Base-by-base conservation (phyloP, 306 rosid species). In the Trichosanthes truncata region DNA sequence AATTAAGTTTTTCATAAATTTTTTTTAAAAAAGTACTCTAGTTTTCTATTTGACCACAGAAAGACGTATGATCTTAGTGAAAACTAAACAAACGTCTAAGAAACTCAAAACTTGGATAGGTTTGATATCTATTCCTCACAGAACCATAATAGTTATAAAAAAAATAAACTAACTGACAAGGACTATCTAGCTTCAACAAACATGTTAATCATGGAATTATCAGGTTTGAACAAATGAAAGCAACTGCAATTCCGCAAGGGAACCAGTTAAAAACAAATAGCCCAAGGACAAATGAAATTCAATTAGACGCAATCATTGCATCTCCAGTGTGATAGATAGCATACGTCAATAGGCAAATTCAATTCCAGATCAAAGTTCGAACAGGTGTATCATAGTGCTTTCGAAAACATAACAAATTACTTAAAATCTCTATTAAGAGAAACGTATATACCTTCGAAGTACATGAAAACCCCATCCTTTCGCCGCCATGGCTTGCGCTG, bases 401-500 rank as follows among this genome's bases (percentile, higher is more conserved):
- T 14, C 21, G 13, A 26, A 15, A 8, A 8, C 25, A 73, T 4
- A 17, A 1, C 0, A 36, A 35, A 36, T 0, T 7, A 17, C 15
- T 6, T 1, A 2, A n/a, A 7, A 20, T 36, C 4, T 4, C 12
- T 57, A 57, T n/a, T 23, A 48, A 46, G 40, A 40, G 20, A 33
- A 36, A n/a, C 23, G 7, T 0, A 78, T 12, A n/a, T 14, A 92
- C 92, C 96, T 86, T 89, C 92, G 46, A 92, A 89, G 81, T 86
- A 90, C 88, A 88, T 90, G 85, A 57, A 90, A 57, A 88, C 90
- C 3, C 90, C 89, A 36, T 91, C 93, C 91, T 91, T 93, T 88
- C 96, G 78, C 63, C 93, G 66, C 90, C 90, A 90, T 0, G 92
- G 94, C 85, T 89, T 89, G 80, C 87, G 88, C 84, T 88, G 92